These are phyloP conservation scores for Paracamarosporium sp. DNA, from an alignment of 2,329 filamentous ascomycete genomes.

Conservation along the genomic window DNA sequence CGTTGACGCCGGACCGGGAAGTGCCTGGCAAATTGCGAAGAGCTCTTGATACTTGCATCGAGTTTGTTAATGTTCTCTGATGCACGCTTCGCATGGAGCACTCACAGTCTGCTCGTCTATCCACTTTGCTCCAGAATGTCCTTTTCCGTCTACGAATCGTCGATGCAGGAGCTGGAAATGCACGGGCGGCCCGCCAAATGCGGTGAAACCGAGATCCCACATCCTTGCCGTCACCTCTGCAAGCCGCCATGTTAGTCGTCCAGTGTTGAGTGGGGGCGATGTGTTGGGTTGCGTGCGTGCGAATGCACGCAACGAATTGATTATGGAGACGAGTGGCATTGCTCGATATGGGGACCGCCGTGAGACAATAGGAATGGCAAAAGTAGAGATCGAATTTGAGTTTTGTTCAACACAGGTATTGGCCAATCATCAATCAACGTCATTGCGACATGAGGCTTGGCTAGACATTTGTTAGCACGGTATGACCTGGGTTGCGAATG, in stretches of 20 bases:
- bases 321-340: no score
- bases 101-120: conserved; percentile 69
- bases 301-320: no score
- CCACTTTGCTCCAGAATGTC: conserved; percentile 52
- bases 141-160: conserved; percentile 64
- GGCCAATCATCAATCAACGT: no score
- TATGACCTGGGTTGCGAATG: no score
- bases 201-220: conserved; percentile 68
- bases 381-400: no score
- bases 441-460: no score
- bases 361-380: no score
- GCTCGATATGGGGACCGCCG: no score
- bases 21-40: conserved; percentile 71
- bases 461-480: no score
- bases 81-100: background rate
- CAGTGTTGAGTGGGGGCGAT: background rate
- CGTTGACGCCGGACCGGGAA: conserved; percentile 70
- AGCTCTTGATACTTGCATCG: conserved; percentile 68
- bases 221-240: conserved; percentile 24
- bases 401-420: no score
- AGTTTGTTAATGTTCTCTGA: background rate
- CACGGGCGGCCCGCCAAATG: conserved; percentile 71
- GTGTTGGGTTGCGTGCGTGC: background rate
- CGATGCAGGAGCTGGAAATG: conserved; percentile 71
- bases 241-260: conserved; percentile 8